Evolutionary conservation across 257 asterid species (phyloP), one percentile per base, ranked within the genome.

Genomic region (Mentha longifolia): DNA sequence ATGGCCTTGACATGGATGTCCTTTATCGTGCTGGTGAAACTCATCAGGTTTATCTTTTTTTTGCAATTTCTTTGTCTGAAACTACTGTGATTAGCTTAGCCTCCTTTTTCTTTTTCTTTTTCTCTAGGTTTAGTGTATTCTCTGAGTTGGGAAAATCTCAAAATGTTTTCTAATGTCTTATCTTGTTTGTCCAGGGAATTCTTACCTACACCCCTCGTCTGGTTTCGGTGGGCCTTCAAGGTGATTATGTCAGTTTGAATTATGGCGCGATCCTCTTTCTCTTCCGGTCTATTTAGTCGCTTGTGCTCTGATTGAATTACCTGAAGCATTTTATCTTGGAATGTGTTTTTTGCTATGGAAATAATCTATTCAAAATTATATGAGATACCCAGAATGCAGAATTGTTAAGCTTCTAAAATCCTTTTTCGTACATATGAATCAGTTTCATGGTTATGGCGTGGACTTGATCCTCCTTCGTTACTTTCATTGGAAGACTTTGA

Each of bases 11-110:
- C 71, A 88, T 89, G 96, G 92, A 87, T 61, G 86, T 75, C 28
- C 88, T 94, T 80, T 94, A 91, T 75, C 94, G 97, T 68, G 74
- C 85, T 49, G 97, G 99, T 56, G 95, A 94, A 83, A 91, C 97
- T 59, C 90, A 71, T 49, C 92, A 91, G 94, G 98, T 93, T 33
- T 55, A 7, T 81, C 22, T n/a, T n/a, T 60, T 19, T 33, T n/a
- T n/a, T n/a, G n/a, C n/a, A n/a, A 43, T 72, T 59, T 22, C 20
- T n/a, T n/a, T n/a, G n/a, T n/a, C n/a, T n/a, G n/a, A n/a, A n/a
- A n/a, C n/a, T n/a, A n/a, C n/a, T n/a, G n/a, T n/a, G n/a, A n/a
- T n/a, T n/a, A n/a, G n/a, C n/a, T n/a, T n/a, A n/a, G n/a, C n/a
- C n/a, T n/a, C n/a, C n/a, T n/a, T n/a, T n/a, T n/a, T n/a, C n/a